These are phyloP conservation scores for Rickenella mellea DNA, from an alignment of 768 basidiomycete genomes.

Conservation along the genomic window DNA sequence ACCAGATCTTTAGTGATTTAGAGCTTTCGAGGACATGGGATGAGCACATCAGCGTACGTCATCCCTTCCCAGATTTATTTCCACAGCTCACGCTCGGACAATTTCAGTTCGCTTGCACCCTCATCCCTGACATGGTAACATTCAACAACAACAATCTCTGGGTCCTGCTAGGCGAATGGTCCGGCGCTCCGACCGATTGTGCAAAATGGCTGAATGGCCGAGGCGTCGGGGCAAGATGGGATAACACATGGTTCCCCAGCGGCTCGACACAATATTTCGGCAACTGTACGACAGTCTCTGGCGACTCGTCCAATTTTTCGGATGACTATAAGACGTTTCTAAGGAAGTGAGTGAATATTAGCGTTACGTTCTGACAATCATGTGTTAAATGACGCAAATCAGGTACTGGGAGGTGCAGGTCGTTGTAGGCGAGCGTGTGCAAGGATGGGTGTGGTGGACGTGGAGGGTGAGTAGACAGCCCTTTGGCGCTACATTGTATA, in stretches of 20 bases:
- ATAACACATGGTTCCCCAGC: conserved; percentile 39
- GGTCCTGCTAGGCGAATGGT: conserved; percentile 79
- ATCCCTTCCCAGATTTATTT: background rate
- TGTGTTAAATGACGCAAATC: background rate
- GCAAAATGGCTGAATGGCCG: conserved; percentile 75
- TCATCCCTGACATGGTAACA: conserved; percentile 31
- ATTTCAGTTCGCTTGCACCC: conserved; percentile 43
- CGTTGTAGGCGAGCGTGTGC: conserved; percentile 58
- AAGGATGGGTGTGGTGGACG: conserved; percentile 72
- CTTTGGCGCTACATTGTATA: background rate
- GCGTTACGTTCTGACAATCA: background rate
- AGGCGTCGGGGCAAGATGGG: conserved; percentile 62
- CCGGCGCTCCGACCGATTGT: conserved; percentile 65
- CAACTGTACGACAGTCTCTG: conserved; percentile 54
- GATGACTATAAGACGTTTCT: conserved; percentile 53
- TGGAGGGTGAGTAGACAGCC: conserved; percentile 48
- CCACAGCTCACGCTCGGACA: background rate
- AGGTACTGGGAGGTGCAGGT: conserved; percentile 80
- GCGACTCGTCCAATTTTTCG: conserved; percentile 47
- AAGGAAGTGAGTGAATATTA: conserved; percentile 36
- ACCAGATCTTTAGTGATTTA: conserved; percentile 58
- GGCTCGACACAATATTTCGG: conserved; percentile 37
- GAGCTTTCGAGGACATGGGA: conserved; percentile 45
- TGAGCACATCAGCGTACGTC: conserved; percentile 45
- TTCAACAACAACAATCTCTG: conserved; percentile 51